Conservation (phyloP, 768 basidiomycete genomes). For the Trametopsis cervina region DNA sequence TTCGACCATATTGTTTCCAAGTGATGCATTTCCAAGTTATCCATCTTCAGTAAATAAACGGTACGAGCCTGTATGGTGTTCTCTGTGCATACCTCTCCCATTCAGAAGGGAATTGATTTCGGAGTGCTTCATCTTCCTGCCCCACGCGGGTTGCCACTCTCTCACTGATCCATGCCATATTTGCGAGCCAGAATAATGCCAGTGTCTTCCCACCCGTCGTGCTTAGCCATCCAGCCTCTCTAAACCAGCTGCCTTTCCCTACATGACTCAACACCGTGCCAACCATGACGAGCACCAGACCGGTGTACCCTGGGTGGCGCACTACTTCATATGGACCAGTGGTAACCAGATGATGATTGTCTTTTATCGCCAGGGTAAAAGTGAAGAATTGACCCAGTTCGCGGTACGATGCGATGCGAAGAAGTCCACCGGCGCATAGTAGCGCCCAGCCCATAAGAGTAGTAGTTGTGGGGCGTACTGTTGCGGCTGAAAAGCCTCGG, state of each 20-base stretch:
- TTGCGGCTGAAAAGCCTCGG: not conserved
- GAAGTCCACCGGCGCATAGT: not conserved
- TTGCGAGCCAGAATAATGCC: not conserved
- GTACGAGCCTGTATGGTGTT: conserved; percentile 4
- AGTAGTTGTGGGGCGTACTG: not conserved
- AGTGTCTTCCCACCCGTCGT: not conserved
- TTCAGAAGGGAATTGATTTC: not conserved
- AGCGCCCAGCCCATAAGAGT: conserved; percentile 1
- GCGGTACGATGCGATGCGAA: conserved; percentile 8
- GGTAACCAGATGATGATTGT: conserved; percentile 14
- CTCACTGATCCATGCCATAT: not conserved
- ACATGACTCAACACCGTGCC: conserved; percentile 8
- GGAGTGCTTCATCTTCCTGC: not conserved
- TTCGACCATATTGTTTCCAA: no score
- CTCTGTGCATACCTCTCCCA: not conserved
- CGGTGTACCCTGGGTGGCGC: conserved; percentile 19
- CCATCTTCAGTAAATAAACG: conserved; percentile 1
- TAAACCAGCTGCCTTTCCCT: conserved; percentile 7
- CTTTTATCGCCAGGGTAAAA: conserved; percentile 5
- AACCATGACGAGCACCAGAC: not conserved
- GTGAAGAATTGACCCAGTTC: conserved; percentile 11
- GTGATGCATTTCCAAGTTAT: no score
- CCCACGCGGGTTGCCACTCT: not conserved
- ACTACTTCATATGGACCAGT: conserved; percentile 17
- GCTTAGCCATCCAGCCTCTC: conserved; percentile 1